Base-by-base conservation (phyloP, 257 asterid genomes). In the Craterostigma plantagineum region DNA sequence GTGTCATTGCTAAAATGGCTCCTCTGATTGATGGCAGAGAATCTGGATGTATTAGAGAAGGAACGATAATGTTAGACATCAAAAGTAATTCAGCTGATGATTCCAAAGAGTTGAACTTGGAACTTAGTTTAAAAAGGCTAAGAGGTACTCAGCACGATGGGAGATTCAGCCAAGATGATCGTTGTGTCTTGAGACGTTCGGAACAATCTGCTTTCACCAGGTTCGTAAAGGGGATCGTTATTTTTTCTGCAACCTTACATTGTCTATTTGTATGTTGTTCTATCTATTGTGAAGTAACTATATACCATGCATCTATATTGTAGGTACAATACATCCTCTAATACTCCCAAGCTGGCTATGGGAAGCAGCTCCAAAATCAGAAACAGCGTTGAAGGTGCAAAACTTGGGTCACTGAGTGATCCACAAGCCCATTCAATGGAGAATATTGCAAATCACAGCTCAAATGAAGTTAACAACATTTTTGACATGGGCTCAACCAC, bases 141-240 rank as follows among this genome's bases (percentile, higher is more conserved):
- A 70, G 87, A 71, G 86, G 64, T 61, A 56, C 47, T 43, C 69
- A 55, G 51, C 83, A 76, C 53, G 35, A 62, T 0, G 69, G 58
- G 34, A 52, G 61, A 50, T 44, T 64, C 45, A 46, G 54, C 51
- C 77, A 65, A 58, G 83, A 76, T 52, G 81, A 71, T 50, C 69
- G 56, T 38, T 59, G 45, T 65, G 66, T 60, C 66, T 64, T 84
- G 65, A 68, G 73, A 42, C 80, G 65, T 46, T 76, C 76, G 48
- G 86, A 66, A 60, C 91, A 70, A 54, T 80, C 94, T 41, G 94
- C 92, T 56, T 78, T 78, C 71, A 75, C 94, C 51, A 75, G 96
- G 96, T 86, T 55, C 59, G 55, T 50, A 51, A 27, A n/a, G n/a
- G n/a, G n/a, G 14, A 38, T 14, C 8, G 35, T 50, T 14, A 60